A percentile compares a stretch with the other conserved stretches of the same genome.
Evolutionary conservation across 768 basidiomycete genomes (phyloP).

Genomic region (Xanthoconium purpureum): DNA sequence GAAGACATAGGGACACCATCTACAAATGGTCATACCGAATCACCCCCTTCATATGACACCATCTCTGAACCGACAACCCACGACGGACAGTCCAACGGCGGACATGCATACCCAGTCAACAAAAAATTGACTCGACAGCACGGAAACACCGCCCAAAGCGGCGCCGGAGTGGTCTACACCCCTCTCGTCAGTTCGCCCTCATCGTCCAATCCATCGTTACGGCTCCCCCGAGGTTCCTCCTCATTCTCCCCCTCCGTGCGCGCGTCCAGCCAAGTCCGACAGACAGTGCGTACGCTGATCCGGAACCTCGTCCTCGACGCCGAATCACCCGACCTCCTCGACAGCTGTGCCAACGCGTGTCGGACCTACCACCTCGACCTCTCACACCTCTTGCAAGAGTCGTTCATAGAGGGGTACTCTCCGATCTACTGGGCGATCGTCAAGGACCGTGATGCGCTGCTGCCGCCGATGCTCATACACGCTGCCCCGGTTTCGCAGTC

Average conservation of each 20-base stretch:
- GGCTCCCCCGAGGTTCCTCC: constrained; percentile 8
- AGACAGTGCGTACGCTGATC: constrained; percentile 51
- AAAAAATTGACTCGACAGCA: constrained; percentile 8
- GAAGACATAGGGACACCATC: constrained; percentile 1
- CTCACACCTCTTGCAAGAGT: constrained; percentile 57
- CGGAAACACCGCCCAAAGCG: neutral
- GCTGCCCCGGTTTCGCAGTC: constrained; percentile 41
- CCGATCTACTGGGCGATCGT: constrained; percentile 75
- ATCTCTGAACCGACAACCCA: neutral
- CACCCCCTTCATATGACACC: constrained; percentile 27
- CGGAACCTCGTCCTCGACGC: constrained; percentile 47
- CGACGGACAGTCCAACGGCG: neutral
- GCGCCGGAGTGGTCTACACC: neutral
- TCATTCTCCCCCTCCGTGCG: constrained; percentile 21
- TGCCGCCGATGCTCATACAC: constrained; percentile 52
- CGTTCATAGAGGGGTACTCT: constrained; percentile 59
- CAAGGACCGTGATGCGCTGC: constrained; percentile 41
- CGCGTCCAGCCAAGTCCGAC: constrained; percentile 45
- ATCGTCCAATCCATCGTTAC: constrained; percentile 7
- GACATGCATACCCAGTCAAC: neutral
- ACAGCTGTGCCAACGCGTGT: constrained; percentile 58
- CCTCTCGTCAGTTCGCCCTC: neutral
- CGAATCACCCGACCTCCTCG: constrained; percentile 19
- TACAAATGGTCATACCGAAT: constrained; percentile 5
- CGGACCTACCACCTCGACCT: constrained; percentile 46